Conservation (phyloP, 257 asterid species). For the Verbena officinalis region DNA sequence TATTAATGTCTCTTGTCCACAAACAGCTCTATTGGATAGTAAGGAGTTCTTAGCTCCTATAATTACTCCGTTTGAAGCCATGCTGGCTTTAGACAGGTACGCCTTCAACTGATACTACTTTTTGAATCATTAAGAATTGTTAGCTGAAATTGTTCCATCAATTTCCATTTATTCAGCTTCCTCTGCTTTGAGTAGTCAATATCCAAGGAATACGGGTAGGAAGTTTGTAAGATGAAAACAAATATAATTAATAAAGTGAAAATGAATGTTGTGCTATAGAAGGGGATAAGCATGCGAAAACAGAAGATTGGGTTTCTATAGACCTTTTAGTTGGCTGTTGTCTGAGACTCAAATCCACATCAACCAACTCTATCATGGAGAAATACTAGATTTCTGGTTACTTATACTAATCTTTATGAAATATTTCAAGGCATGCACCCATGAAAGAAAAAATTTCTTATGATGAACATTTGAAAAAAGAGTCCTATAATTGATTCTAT, state of each 20-base stretch:
- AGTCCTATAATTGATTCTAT: too few species aligned
- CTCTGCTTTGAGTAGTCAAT: constrained; percentile 10
- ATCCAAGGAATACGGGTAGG: not conserved
- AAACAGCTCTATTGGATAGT: constrained; percentile 90
- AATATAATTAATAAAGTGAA: not conserved
- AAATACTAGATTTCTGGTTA: constrained; percentile 1
- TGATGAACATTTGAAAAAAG: not conserved
- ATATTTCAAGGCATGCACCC: not conserved
- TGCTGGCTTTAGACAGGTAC: constrained; percentile 87
- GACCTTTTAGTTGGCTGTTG: not conserved
- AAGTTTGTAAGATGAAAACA: constrained; percentile 2
- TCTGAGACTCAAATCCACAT: not conserved
- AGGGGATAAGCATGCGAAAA: not conserved
- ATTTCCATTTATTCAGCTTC: constrained; percentile 1
- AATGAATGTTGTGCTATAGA: not conserved
- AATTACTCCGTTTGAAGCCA: constrained; percentile 94
- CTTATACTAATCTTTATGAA: not conserved
- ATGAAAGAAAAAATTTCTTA: not conserved
- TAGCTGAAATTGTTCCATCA: constrained; percentile 5
- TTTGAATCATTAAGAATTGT: constrained; percentile 24
- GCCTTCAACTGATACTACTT: constrained; percentile 11
- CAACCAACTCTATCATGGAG: not conserved
- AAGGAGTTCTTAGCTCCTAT: constrained; percentile 97
- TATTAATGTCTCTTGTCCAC: constrained; percentile 85
- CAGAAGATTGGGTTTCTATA: not conserved